Base-by-base conservation (phyloP, 2,329 filamentous ascomycete species). In the Zymoseptoria brevis region DNA sequence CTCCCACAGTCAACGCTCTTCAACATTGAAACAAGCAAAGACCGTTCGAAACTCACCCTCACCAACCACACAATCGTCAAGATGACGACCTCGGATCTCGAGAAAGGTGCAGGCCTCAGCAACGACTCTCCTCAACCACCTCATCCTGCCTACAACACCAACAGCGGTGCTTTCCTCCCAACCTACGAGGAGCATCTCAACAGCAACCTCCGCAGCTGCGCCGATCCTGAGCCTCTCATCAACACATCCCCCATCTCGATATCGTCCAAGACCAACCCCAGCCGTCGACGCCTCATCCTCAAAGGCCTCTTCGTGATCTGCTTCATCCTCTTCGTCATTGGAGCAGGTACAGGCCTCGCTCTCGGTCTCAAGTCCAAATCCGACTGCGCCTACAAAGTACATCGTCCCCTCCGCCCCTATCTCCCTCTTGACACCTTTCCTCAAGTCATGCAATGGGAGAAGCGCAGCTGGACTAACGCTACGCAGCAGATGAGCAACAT, bases 161-260 rank as follows among this genome's bases (percentile, higher is more conserved):
- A 16, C 26, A 19, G 7, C 13, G 48, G 8, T 52, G 56, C 50
- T 29, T 60, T 60, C 41, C 61, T 54, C 8, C 59, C 61, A n/a
- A 57, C 50, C 9, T 63, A 63, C 50, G 61, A 63, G 48, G 48
- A 55, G 50, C 56, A 59, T n/a, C 58, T 63, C 61, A 63, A 63
- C 54, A 24, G 49, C 41, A 50, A 63, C 50, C 51, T 63, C 45
- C 61, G 56, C 21, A 52, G 30, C 29, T 55, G 60, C 50, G 50
- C 21, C 26, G 29, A 56, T 4, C 52, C 53, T 16, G 50, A 55
- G 19, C 50, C 53, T 30, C 58, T 57, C 11, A 45, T 11, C 50
- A 57, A 48, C 16, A 24, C 35, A n/a, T 45, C 7, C 30, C 35
- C 35, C 22, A 19, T 6, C 50, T 61, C 24, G 53, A 58, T 22